A percentile compares a stretch with the other conserved stretches of the same genome.
These are phyloP conservation scores for Aspergillus awamori DNA, from an alignment of 2,329 filamentous ascomycete species.

Conservation along the genomic window DNA sequence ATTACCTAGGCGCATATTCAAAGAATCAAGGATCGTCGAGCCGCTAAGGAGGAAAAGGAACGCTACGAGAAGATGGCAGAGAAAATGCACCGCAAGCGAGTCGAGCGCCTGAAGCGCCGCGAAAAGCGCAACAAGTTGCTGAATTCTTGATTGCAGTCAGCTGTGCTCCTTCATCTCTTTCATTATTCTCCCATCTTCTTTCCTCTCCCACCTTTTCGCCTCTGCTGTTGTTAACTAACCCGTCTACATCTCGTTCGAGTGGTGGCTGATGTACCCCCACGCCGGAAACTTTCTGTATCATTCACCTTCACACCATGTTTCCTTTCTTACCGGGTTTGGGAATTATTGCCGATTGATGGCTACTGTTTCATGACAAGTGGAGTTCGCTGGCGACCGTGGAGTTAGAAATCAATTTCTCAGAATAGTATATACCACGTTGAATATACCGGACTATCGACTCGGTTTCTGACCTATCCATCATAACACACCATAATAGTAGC, in stretches of 20 bases:
- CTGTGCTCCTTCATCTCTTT: slow-evolving; percentile 7
- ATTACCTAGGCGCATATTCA: slow-evolving; percentile 68
- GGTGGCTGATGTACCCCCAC: background rate
- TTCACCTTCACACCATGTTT: background rate
- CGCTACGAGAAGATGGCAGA: slow-evolving; percentile 91
- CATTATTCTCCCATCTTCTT: background rate
- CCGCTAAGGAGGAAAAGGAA: slow-evolving; percentile 89
- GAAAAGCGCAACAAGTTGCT: slow-evolving; percentile 78
- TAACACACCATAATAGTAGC: background rate
- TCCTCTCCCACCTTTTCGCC: background rate
- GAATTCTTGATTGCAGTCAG: slow-evolving; percentile 39
- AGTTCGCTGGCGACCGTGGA: slow-evolving; percentile 3
- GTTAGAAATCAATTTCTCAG: background rate
- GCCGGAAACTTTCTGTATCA: background rate
- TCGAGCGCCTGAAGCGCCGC: slow-evolving; percentile 88
- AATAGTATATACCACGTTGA: background rate
- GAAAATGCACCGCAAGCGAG: slow-evolving; percentile 96
- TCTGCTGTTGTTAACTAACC: background rate
- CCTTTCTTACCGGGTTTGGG: background rate
- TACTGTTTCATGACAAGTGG: background rate
- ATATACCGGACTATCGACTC: background rate
- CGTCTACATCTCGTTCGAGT: background rate
- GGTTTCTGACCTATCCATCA: background rate
- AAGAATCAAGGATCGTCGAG: slow-evolving; percentile 80
- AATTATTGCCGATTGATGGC: background rate